Conservation (phyloP, 768 basidiomycete species). For the Tephrocybe sp. region DNA sequence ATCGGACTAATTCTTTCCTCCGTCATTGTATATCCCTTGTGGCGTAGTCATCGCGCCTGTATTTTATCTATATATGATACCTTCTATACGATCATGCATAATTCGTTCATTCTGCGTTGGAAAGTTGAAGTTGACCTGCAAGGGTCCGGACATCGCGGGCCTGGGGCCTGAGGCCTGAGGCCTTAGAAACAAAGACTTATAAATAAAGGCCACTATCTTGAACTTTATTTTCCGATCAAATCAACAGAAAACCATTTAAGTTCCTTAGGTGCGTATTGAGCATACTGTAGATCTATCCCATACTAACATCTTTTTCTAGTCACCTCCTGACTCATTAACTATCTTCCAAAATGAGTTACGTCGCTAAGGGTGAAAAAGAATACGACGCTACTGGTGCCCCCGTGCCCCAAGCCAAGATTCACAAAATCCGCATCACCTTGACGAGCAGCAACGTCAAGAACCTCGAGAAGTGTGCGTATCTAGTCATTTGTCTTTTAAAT, state of each 20-base stretch:
- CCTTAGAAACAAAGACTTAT: slow-evolving; percentile 1
- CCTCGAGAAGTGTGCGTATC: slow-evolving; percentile 88
- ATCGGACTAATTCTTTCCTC: neutral
- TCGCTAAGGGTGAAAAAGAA: slow-evolving; percentile 98
- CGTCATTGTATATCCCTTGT: neutral
- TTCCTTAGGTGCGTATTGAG: slow-evolving; percentile 39
- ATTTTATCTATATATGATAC: neutral
- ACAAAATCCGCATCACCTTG: slow-evolving; percentile 99
- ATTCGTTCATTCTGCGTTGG: too few species aligned
- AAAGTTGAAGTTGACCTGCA: too few species aligned
- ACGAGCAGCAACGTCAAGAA: slow-evolving; percentile 98
- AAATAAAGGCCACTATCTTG: slow-evolving; percentile 8
- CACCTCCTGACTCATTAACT: slow-evolving; percentile 77
- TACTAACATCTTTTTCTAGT: slow-evolving; percentile 34
- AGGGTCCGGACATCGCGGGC: neutral
- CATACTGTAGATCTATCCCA: neutral
- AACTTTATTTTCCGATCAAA: slow-evolving; percentile 37
- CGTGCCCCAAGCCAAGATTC: slow-evolving; percentile 86
- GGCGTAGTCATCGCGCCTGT: neutral
- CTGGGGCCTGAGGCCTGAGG: neutral
- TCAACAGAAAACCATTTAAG: slow-evolving; percentile 38
- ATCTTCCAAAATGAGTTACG: slow-evolving; percentile 82
- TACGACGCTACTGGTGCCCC: slow-evolving; percentile 91
- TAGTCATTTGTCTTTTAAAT: neutral
- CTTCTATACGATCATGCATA: too few species aligned